Evolutionary conservation across 1,284 basidiomycete species (phyloP).

Genomic region (Rhodotorula sp.): DNA sequence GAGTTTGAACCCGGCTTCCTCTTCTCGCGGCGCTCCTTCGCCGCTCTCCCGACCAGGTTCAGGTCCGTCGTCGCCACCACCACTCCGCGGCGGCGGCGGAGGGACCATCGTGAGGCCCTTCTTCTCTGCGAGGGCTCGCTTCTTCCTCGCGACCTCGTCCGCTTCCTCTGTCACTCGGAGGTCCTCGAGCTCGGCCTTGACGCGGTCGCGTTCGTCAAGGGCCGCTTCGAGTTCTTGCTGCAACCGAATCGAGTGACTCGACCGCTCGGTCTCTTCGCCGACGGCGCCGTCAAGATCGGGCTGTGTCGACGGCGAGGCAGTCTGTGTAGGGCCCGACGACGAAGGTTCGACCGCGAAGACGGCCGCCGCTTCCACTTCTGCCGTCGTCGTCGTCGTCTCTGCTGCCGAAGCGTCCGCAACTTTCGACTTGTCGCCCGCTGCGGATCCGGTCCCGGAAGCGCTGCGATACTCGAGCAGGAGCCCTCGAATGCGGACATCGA

Average conservation of each 20-base stretch:
- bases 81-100: no score
- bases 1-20: conserved; percentile 5
- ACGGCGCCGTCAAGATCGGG: neutral
- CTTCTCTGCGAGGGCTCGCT: no score
- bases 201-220: conserved; percentile 19
- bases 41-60: neutral
- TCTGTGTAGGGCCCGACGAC: neutral
- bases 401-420: neutral
- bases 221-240: conserved; percentile 15
- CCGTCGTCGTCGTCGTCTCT: neutral
- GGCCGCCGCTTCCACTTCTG: neutral
- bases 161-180: conserved; percentile 13
- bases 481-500: conserved; percentile 17
- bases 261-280: neutral
- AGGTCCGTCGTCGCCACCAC: no score
- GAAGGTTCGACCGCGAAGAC: neutral
- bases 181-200: conserved; percentile 24
- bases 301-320: neutral
- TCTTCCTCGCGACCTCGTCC: conserved; percentile 3
- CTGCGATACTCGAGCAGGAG: conserved; percentile 29
- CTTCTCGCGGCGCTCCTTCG: neutral
- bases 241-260: conserved; percentile 1
- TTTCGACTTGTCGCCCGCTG: neutral
- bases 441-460: conserved; percentile 6
- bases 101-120: neutral